Evolutionary conservation across 1,284 basidiomycete species (phyloP), one percentile per base, ranked within the genome.

Genomic region (Inonotus hispidus): DNA sequence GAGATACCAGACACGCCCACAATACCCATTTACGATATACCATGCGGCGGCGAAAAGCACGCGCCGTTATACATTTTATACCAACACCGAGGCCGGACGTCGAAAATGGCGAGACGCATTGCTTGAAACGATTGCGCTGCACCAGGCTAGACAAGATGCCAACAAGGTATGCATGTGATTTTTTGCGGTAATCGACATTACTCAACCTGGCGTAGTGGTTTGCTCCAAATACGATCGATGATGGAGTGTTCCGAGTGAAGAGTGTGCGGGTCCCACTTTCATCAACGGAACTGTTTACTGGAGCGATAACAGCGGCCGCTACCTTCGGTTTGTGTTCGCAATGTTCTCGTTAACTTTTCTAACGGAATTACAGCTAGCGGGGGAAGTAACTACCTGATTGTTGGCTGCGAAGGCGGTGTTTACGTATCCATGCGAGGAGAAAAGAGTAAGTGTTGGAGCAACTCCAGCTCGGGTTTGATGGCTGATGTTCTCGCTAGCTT

Each of bases 11-110:
- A 72, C 77, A 63, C 73, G 82, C 49, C 71, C 79, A 29, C 72
- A 90, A 69, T 92, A 83, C 68, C 90, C 90, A 0, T 88, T 92
- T 70, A 87, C 83, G 1, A 73, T 92, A 64, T 88, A 83, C 69
- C 90, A 92, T 64, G 84, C 85, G 0, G 78, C 80, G 1, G 79
- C 78, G 53, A 81, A 78, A 61, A 67, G 72, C 14, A 75, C 72
- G 49, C 77, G 89, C 41, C 74, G 83, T 61, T 92, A 92, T 70
- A 92, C 86, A 1, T 73, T 92, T 7, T 90, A 84, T 68, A 83
- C 87, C 0, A 65, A 74, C 16, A 83, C 77, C n/a, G 85, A 88
- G 53, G 68, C 72, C 1, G 65, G 77, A 60, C 75, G 90, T 59
- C 76, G 77, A 66, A 82, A 80, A 66, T 92, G 90, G 90, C 63